Conservation (phyloP, 345 rosid genomes). For the Brassica cretica region DNA sequence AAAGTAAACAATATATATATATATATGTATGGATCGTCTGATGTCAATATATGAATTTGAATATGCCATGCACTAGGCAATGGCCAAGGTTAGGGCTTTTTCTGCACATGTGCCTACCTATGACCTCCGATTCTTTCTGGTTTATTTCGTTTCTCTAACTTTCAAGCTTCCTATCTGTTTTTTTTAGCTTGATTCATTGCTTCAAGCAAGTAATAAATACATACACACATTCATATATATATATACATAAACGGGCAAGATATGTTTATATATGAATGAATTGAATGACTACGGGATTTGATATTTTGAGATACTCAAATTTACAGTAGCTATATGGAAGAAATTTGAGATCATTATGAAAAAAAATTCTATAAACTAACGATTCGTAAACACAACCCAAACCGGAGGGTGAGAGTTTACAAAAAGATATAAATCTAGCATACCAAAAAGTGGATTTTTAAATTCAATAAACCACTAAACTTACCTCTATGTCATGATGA, state of each 20-base stretch:
- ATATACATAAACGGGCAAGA: not conserved
- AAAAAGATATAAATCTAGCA: not conserved
- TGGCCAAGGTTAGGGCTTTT: slow-evolving; percentile 28
- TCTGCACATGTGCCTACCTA: slow-evolving; percentile 28
- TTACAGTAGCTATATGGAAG: not conserved
- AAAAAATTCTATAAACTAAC: not conserved
- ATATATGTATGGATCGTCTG: not conserved
- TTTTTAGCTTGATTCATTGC: slow-evolving; percentile 31
- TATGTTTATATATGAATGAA: not conserved
- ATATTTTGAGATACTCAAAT: not conserved
- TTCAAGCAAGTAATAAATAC: slow-evolving; percentile 32
- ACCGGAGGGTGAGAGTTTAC: not conserved
- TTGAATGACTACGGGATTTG: not conserved
- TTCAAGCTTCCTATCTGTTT: slow-evolving; percentile 41
- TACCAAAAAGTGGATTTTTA: not conserved
- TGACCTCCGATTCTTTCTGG: slow-evolving; percentile 23
- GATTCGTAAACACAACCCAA: not conserved
- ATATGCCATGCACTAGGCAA: slow-evolving; percentile 36
- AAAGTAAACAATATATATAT: not conserved
- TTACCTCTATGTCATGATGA: not conserved
- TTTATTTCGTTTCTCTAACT: slow-evolving; percentile 32
- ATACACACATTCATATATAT: not conserved
- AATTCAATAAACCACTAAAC: not conserved
- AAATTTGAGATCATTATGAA: not conserved
- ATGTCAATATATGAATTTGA: slow-evolving; percentile 19